Percentiles rank a stretch among this genome's conserved stretches.
phyloP scores from a whole-genome alignment of 305 asterid species.

The Caryopteris hybrid region DNA sequence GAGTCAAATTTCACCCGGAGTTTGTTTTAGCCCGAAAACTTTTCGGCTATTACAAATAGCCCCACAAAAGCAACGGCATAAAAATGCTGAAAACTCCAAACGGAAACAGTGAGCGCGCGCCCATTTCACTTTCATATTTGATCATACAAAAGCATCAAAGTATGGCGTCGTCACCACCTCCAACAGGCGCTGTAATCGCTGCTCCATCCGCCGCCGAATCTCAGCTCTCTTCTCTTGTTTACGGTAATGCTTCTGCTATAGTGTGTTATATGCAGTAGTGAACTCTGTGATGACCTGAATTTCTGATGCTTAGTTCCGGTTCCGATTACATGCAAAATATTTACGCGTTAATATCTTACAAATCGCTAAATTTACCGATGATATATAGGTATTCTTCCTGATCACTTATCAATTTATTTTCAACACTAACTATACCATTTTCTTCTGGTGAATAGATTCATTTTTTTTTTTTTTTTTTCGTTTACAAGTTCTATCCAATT shows the following conservation, averaged over 20 bases:
- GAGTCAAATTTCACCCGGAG: too few species aligned
- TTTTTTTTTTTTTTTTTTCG: too few species aligned
- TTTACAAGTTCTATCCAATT: too few species aligned
- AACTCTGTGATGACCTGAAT: not conserved
- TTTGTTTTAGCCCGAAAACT: too few species aligned
- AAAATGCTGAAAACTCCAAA: constrained; percentile 10
- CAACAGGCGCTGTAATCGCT: constrained; percentile 30
- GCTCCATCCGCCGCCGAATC: constrained; percentile 40
- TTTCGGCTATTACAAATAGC: too few species aligned
- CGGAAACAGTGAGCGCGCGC: constrained; percentile 21
- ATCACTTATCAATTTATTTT: too few species aligned
- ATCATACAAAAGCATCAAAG: not conserved
- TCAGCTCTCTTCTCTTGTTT: constrained; percentile 61
- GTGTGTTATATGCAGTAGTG: constrained; percentile 5
- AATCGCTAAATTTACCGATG: too few species aligned
- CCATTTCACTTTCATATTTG: constrained; percentile 16
- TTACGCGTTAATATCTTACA: too few species aligned
- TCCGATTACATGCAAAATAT: not conserved
- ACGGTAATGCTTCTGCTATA: constrained; percentile 35
- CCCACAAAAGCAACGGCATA: not conserved
- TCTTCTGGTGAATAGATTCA: too few species aligned
- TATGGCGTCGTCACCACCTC: constrained; percentile 40
- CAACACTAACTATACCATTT: too few species aligned
- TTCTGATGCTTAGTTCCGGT: constrained; percentile 6
- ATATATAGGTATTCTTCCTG: not conserved